Evolutionary conservation across 352 stramenopile genomes (phyloP), one percentile per base, ranked within the genome.

Genomic region (Globisporangium nunn): DNA sequence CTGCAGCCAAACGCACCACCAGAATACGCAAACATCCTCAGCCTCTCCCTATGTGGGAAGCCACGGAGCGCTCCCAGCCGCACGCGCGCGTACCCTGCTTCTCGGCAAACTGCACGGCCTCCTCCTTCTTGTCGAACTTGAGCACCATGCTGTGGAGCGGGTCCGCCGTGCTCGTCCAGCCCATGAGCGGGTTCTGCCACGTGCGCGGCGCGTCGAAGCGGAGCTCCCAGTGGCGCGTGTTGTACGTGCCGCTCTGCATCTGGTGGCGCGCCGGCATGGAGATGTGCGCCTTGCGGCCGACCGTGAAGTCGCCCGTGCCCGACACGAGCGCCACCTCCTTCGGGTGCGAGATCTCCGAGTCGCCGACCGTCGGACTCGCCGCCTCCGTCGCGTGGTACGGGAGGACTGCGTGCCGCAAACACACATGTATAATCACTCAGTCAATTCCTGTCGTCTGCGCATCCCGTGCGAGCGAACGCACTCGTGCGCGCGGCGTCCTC

Each of bases 121-220:
- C 83, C 61, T 91, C 78, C 53, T 92, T 80, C 46, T 76, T 96
- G 64, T 93, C 77, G 57, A 98, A 98, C 63, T 85, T 89, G 66
- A 94, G 67, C 61, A 87, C 74, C 56, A 94, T 72, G 61, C 70
- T 84, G 40, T 91, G 75, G 63, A 97, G 83, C 50, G 91, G 70
- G 71, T 98, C 93, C 30, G 81, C 81, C 44, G 78, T 93, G 54
- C 74, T 93, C 35, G 88, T 95, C 93, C 93, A 98, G 57, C 91
- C 91, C 93, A 98, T 98, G 33, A 98, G 75, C 29, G 91, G 88
- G 77, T 98, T 98, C 28, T 80, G 69, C 93, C 93, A 98, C 62
- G 78, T 90, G 52, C 77, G 78, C 10, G 76, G 66, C 50, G 74
- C 47, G 54, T 88, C 62, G 56, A 91, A 91, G 53, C 81, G 79